A percentile compares a stretch with the other conserved stretches of the same genome.
Evolutionary conservation across 2,329 filamentous ascomycete species (phyloP).

Genomic region (Ophiocordyceps camponoti-saundersi): DNA sequence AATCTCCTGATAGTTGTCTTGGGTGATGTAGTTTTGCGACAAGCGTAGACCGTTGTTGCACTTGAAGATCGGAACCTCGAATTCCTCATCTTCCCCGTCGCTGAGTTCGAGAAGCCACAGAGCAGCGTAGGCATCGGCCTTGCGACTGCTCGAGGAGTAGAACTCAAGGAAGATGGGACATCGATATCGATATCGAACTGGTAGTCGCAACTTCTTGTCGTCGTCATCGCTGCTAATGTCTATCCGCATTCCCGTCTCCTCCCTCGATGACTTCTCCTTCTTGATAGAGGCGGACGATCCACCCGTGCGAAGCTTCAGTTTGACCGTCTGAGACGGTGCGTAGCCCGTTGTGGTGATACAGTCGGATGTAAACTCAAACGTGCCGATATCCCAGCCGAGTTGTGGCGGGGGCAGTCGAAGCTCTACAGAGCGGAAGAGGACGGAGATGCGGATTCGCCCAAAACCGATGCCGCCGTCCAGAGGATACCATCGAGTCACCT

Average conservation of each 20-base stretch:
- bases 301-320: constrained; percentile 61
- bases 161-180: constrained; percentile 85
- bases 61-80: constrained; percentile 48
- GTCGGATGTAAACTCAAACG: constrained; percentile 43
- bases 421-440: constrained; percentile 57
- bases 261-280: constrained; percentile 42
- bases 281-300: constrained; percentile 60
- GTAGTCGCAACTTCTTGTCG: constrained; percentile 48
- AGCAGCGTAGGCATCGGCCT: constrained; percentile 42
- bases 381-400: constrained; percentile 57
- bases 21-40: constrained; percentile 83
- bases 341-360: constrained; percentile 26
- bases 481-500: constrained; percentile 49
- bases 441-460: constrained; percentile 49
- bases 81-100: constrained; percentile 44
- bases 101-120: constrained; percentile 53
- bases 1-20: constrained; percentile 51
- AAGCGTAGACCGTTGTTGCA: constrained; percentile 46
- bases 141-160: constrained; percentile 35
- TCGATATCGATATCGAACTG: constrained; percentile 79
- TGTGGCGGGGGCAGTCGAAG: constrained; percentile 40
- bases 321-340: constrained; percentile 26
- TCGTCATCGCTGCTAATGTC: constrained; percentile 42
- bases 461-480: constrained; percentile 55
- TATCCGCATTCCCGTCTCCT: constrained; percentile 39